These are phyloP conservation scores for Neurospora sublineolata DNA, from an alignment of 495 filamentous ascomycete species.

Conservation along the genomic window DNA sequence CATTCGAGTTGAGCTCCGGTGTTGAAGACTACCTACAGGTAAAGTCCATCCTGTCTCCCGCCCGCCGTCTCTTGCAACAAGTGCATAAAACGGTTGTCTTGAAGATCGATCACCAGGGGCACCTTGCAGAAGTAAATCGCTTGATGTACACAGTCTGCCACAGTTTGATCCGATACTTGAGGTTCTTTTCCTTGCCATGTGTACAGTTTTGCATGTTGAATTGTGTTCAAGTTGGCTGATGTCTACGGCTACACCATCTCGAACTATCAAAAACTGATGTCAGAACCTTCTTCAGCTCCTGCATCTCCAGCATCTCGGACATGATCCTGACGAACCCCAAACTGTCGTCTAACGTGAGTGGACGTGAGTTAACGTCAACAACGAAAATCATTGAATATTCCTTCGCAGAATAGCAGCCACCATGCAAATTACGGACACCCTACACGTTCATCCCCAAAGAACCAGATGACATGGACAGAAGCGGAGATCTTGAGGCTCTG, in stretches of 20 bases:
- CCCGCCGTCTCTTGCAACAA: no score
- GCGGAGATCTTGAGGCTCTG: background rate
- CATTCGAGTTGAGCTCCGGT: background rate
- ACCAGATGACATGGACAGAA: background rate
- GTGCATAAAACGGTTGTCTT: background rate
- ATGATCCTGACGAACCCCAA: background rate
- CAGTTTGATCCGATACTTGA: background rate
- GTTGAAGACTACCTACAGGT: background rate
- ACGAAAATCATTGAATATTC: background rate
- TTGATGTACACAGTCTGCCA: background rate
- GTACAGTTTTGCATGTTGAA: background rate
- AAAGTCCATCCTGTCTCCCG: background rate
- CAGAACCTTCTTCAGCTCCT: background rate
- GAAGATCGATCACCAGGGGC: background rate
- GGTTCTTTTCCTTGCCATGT: background rate
- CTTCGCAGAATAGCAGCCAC: background rate
- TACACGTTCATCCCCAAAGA: background rate
- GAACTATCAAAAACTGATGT: background rate
- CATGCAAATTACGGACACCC: background rate
- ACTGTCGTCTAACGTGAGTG: background rate
- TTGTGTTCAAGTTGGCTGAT: background rate
- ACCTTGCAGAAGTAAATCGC: background rate
- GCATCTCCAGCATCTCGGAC: background rate
- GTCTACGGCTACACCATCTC: background rate
- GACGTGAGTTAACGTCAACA: background rate